Evolutionary conservation across 192 early-diverging fungal genomes (phyloP), one percentile per base, ranked within the genome.

Genomic region (Podila horticola): DNA sequence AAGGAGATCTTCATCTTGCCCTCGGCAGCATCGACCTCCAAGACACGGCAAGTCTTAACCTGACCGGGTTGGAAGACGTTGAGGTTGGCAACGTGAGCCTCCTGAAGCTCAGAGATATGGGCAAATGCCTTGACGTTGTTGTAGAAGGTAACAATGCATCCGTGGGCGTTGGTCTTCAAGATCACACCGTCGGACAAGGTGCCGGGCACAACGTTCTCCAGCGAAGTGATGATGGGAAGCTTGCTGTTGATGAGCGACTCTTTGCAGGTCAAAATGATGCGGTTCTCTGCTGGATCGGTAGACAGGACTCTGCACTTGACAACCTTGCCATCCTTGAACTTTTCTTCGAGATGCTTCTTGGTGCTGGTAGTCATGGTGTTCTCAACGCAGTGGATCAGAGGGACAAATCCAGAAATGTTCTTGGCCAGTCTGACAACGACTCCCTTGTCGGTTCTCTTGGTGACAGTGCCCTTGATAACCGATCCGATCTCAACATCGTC

Each of bases 111-210:
- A 13, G 84, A 64, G 33, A 86, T 84, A n/a, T 93, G 95, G 29
- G 87, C 89, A 69, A 97, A 88, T 2, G 87, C 94, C 58, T 82
- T 74, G 10, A 94, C 76, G 57, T 92, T 86, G 84, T 93, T 91
- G 87, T 92, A 98, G 66, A 98, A 96, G 12, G 72, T 65, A 10
- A 97, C 90, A 48, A 95, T 82, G 62, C 90, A 91, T 51, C 95
- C 95, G 45, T 86, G 86, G 12, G 85, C 65, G 41, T 86, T 88
- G 33, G 94, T 84, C 49, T 84, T 75, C 2, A 79, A 68, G 67
- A 96, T 90, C 11, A 90, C 88, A 65, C 94, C 94, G 63, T 90
- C 84, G 8, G 87, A 87, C 30, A 93, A 64, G 17, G 74, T 82
- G 26, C 94, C 95, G 5, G 88, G 85, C 20, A 89, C 75, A 5